Conservation (phyloP, 169 alveolate genomes). For the Eimeria sp. region DNA sequence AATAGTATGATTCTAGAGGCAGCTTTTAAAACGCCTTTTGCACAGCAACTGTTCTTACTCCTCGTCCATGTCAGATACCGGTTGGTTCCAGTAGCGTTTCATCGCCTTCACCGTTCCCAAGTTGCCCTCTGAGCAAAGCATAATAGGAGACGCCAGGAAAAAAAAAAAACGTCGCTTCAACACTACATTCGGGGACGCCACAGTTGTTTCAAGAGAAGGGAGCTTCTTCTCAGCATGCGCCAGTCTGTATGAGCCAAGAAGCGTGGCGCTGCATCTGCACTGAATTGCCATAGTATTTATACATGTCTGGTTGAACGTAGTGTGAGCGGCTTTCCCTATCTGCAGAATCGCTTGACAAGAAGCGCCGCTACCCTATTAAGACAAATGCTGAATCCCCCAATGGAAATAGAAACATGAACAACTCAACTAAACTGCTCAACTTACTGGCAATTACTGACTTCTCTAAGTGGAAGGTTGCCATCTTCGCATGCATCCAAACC, state of each 20-base stretch:
- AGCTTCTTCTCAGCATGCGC: not conserved
- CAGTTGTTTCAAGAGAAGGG: not conserved
- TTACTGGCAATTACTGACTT: slow-evolving; percentile 79
- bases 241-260: not conserved
- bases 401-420: not conserved
- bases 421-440: not conserved
- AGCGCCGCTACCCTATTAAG: not conserved
- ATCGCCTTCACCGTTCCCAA: slow-evolving; percentile 72
- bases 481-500: slow-evolving; percentile 12
- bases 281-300: not conserved
- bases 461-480: slow-evolving; percentile 76
- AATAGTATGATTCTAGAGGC: not conserved
- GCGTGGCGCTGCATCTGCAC: not conserved
- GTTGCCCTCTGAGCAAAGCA: slow-evolving; percentile 62
- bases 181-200: not conserved
- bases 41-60: slow-evolving; percentile 37
- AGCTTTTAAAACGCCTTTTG: not conserved
- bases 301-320: not conserved
- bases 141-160: not conserved
- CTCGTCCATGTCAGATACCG: slow-evolving; percentile 79
- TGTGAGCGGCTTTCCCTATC: not conserved
- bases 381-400: not conserved
- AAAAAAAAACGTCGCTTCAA: not conserved
- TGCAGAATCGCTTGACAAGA: not conserved
- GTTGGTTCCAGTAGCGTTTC: slow-evolving; percentile 77